phyloP scores from a whole-genome alignment of 2,329 filamentous ascomycete species.

The Aspergillus novoparasiticus region DNA sequence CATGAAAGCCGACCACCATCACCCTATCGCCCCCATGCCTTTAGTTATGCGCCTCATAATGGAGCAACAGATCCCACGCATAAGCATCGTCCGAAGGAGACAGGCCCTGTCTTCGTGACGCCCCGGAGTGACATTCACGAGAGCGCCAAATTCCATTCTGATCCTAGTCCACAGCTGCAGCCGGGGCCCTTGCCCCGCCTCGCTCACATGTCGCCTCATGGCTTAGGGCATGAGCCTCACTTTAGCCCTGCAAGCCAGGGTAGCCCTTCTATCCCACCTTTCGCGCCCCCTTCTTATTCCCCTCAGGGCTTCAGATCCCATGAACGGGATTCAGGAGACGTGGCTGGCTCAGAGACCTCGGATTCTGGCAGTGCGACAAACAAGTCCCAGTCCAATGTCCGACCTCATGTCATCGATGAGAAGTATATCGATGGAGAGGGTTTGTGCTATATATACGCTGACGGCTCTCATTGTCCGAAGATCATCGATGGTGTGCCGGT shows the following conservation, averaged over 20 bases:
- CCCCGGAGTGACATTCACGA: slow-evolving; percentile 21
- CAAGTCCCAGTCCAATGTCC: slow-evolving; percentile 21
- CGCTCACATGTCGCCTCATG: slow-evolving; percentile 32
- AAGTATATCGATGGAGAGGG: slow-evolving; percentile 70
- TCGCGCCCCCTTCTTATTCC: slow-evolving; percentile 22
- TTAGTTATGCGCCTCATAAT: slow-evolving; percentile 18
- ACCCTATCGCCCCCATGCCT: slow-evolving; percentile 29
- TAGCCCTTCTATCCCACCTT: slow-evolving; percentile 21
- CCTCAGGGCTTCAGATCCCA: slow-evolving; percentile 18
- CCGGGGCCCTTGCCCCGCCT: slow-evolving; percentile 32
- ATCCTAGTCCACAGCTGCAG: slow-evolving; percentile 23
- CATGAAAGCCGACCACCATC: slow-evolving; percentile 31
- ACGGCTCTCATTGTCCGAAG: slow-evolving; percentile 79
- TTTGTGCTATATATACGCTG: slow-evolving; percentile 82
- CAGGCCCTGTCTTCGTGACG: slow-evolving; percentile 13
- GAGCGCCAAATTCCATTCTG: slow-evolving; percentile 17
- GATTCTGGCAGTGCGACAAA: slow-evolving; percentile 6
- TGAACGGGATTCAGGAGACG: slow-evolving; percentile 19
- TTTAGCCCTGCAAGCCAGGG: slow-evolving; percentile 23
- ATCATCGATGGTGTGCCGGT: slow-evolving; percentile 83
- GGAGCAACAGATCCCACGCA: slow-evolving; percentile 23
- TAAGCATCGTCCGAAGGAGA: slow-evolving; percentile 25
- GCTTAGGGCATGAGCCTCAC: slow-evolving; percentile 22
- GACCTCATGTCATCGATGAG: slow-evolving; percentile 44
- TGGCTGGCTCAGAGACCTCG: slow-evolving; percentile 5